Conservation (phyloP, 2,329 filamentous ascomycete genomes). For the Sporothrix protearum region DNA sequence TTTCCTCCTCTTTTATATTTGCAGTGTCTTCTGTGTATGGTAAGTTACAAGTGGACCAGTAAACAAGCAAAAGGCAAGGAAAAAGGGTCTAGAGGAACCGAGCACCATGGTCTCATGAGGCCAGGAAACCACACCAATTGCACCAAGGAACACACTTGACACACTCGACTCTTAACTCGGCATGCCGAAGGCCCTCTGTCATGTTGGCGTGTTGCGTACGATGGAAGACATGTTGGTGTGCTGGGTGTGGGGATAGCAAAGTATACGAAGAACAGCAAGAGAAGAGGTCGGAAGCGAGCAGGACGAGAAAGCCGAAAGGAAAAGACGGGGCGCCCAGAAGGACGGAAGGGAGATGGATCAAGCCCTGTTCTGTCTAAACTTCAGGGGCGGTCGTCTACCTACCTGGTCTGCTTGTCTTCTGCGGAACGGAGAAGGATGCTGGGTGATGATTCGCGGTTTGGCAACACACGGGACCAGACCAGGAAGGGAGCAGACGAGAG, state of each 20-base stretch:
- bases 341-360: constrained; percentile 16
- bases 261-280: constrained; percentile 1
- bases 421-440: constrained; percentile 16
- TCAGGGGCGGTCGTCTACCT: background rate
- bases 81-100: background rate
- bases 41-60: background rate
- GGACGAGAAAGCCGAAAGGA: background rate
- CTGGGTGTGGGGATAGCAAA: constrained; percentile 12
- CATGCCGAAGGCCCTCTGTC: background rate
- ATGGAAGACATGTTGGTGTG: background rate
- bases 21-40: background rate
- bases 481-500: constrained; percentile 5
- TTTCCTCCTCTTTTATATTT: background rate
- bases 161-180: no score
- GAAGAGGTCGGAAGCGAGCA: background rate
- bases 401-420: constrained; percentile 9
- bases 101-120: background rate
- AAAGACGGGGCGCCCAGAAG: background rate
- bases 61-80: background rate
- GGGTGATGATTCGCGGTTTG: constrained; percentile 11
- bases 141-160: background rate
- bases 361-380: background rate
- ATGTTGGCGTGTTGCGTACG: background rate
- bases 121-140: background rate
- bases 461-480: background rate